Base-by-base conservation (phyloP, 371 early-diverging fungal species). In the Neoconidiobolus thromboides region DNA sequence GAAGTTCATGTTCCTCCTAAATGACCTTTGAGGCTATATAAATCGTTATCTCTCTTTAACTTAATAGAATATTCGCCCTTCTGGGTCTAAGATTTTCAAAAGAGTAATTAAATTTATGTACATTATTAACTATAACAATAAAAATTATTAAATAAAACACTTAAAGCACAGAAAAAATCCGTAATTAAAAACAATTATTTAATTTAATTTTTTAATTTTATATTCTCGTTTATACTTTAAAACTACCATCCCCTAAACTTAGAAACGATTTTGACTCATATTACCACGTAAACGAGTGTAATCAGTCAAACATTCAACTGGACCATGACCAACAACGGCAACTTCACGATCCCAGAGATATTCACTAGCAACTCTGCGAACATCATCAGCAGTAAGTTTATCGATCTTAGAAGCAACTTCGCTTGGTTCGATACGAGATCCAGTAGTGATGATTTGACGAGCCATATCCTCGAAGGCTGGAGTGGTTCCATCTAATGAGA, bases 401-500 rank as follows among this genome's bases (percentile, higher is more conserved):
- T 83, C 86, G 62, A 95, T 82, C 55, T 83, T 70, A 50, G 79
- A 74, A 63, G 91, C 89, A 39, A 92, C 68, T 70, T 91, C 87
- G 66, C 79, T 76, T 37, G 89, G 88, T 48, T 80, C 75, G 70
- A 87, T 71, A 68, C 95, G 86, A 70, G 84, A 81, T 49, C 94
- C 95, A 63, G 85, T 87, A 14, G 87, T 87, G 57, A 94, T 74
- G 63, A 97, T 72, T 71, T 97, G 98, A 62, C 95, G 85, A 53
- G 96, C 96, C 74, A 97, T 93, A 68, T 97, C 96, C 70, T 97
- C 96, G 42, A 91, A 90, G 63, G 93, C 79, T 39, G 92, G 82
- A 0, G 92, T 89, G 60, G 90, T 92, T 48, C 93, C 92, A 68
- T 97, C 96, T 59, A 96, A 73, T 64, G 83, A 76, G 48, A 94